Conservation (phyloP, 108 stramenopile genomes). For the Aureococcus anophagefferens region DNA sequence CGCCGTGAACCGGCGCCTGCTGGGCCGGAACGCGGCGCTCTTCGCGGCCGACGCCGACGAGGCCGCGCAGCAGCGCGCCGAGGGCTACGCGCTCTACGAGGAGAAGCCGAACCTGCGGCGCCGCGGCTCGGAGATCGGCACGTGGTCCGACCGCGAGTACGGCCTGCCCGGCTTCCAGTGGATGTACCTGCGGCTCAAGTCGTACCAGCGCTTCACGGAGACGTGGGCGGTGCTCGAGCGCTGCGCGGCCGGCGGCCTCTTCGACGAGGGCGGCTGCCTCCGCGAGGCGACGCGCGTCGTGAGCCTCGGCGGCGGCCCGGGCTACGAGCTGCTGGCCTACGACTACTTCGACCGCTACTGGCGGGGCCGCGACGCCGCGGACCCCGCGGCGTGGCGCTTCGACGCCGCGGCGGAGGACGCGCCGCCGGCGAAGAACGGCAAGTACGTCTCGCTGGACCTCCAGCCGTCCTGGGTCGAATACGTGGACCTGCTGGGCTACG, state of each 20-base stretch:
- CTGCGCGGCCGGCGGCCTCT: slow-evolving; percentile 2
- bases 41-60: not conserved
- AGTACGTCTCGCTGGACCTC: slow-evolving; percentile 15
- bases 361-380: not conserved
- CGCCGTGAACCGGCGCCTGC: not conserved
- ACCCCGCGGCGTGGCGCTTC: not conserved
- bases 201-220: slow-evolving; percentile 22
- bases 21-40: not conserved
- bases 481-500: slow-evolving; percentile 16
- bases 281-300: slow-evolving; percentile 3
- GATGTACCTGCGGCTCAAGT: slow-evolving; percentile 26
- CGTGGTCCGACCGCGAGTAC: slow-evolving; percentile 24
- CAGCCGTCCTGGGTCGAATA: slow-evolving; percentile 13
- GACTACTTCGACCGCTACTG: slow-evolving; percentile 2
- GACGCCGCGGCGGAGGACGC: not conserved
- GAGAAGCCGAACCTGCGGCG: slow-evolving; percentile 21
- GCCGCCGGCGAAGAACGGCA: not conserved
- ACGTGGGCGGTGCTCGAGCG: slow-evolving; percentile 19
- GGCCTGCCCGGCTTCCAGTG: slow-evolving; percentile 19
- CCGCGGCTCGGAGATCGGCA: slow-evolving; percentile 1
- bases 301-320: slow-evolving; percentile 20
- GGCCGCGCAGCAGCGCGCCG: not conserved
- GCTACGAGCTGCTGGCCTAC: slow-evolving; percentile 22
- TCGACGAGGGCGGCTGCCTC: slow-evolving; percentile 1
- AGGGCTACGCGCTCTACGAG: slow-evolving; percentile 20